Evolutionary conservation across 2,329 filamentous ascomycete genomes (phyloP), one percentile per base, ranked within the genome.

Genomic region (Penicillium frequentans): DNA sequence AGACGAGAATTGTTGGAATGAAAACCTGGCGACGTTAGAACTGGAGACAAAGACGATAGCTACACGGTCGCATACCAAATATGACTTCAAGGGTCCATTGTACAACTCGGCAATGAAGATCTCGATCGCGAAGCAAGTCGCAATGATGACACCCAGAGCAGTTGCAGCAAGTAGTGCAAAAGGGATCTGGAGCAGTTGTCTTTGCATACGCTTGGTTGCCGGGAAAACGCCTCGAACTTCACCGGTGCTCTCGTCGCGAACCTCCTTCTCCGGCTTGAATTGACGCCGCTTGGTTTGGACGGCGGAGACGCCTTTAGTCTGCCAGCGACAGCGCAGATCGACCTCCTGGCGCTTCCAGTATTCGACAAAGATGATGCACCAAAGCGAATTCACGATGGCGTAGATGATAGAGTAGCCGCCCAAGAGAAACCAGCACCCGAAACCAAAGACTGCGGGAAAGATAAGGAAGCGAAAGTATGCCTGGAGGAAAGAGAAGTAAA

Each of bases 101-200:
- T 99, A 99, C 27, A 99, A 86, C 75, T 99, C 93, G 0, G 90
- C 93, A 65, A 99, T 91, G 76, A 98, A 98, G 48, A 99, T 93
- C 74, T 99, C 95, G 64, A 99, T 93, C 3, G 88, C 90, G 74
- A 98, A 98, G 73, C 91, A 96, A 14, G 86, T 87, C 9, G 90
- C 87, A 64, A 98, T 97, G 58, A 99, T 82, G n/a, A 87, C 86
- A 2, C 93, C 95, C 11, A 99, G 82, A 1, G 89, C 84, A 33
- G 86, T 62, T 5, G 88, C 79, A 31, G 92, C 92, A n/a, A 86
- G 81, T 11, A 96, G 69, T 0, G 92, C 91, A 74, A 99, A 98
- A 0, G 93, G 93, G 3, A 96, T 80, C 72, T 96, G 90, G n/a
- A 96, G 81, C 43, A 95, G 73, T 75, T 97, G 93, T 31, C 90